Base-by-base conservation (phyloP, 768 basidiomycete species). In the Albatrellus ellisii region DNA sequence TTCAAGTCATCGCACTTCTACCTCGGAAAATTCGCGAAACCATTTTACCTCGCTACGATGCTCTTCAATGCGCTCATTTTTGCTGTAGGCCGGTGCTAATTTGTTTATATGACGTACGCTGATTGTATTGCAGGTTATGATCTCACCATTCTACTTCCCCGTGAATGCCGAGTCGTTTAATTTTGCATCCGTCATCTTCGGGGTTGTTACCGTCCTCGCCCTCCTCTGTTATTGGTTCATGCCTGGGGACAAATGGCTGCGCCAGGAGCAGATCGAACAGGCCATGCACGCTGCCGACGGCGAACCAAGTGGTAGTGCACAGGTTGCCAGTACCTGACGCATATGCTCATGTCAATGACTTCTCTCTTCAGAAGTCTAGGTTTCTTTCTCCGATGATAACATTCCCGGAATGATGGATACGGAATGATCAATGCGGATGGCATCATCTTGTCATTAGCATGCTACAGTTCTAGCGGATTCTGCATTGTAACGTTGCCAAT, bases 91-190 rank as follows among this genome's bases (percentile, higher is more conserved):
- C 74, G 79, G 65, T 85, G 39, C 89, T 86, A 15, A 88, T 88
- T 0, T 91, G 86, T 67, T 73, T 67, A 57, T 91, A 36, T 8
- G 5, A 22, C 11, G 54, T 21, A 21, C 20, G 27, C 7, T 24
- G 24, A 42, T 36, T 50, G 25, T 52, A 32, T 37, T 36, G 15
- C 46, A 85, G 85, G 78, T 83, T 48, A 75, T 81, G 66, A 66
- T 86, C 41, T 90, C 89, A 20, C 90, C 90, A 1, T 92, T 89
- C 67, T 74, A 67, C 58, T 94, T 86, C 66, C 90, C 90, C 1
- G 80, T 87, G 22, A 75, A 66, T 8, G 69, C 79, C 0, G 59
- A 72, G 45, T 79, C 70, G 1, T 88, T 92, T 67, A 94, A 94
- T 60, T 92, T 87, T 54, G 77, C 84, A 6, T 63, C 67, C 38